These are phyloP conservation scores for Saccharomycopsis phalli DNA, from an alignment of 1,139 yeast genomes.

Conservation along the genomic window DNA sequence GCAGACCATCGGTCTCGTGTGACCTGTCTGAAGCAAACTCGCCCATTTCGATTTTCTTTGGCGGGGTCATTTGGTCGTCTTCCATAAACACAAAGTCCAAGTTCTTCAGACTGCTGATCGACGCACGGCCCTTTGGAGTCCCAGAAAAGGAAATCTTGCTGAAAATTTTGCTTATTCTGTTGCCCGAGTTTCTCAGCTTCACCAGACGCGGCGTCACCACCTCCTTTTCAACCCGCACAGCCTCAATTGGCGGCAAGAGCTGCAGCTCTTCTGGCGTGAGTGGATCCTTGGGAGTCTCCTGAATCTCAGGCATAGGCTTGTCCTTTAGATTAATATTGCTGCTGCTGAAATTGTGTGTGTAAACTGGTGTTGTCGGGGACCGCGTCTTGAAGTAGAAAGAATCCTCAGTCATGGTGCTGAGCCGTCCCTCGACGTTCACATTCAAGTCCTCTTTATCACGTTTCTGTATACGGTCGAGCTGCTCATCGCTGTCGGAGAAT, in stretches of 20 bases:
- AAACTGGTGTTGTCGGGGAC: slow-evolving; percentile 14
- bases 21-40: too few species aligned
- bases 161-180: slow-evolving; percentile 10
- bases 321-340: slow-evolving; percentile 3
- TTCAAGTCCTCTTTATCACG: background rate
- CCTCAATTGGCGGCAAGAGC: slow-evolving; percentile 16
- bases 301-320: slow-evolving; percentile 1
- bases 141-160: slow-evolving; percentile 9
- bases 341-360: background rate
- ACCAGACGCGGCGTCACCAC: background rate
- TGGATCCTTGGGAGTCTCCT: slow-evolving; percentile 1
- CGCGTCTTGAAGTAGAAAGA: slow-evolving; percentile 13
- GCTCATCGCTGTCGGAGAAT: slow-evolving; percentile 6
- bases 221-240: slow-evolving; percentile 6
- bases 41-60: too few species aligned
- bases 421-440: slow-evolving; percentile 2
- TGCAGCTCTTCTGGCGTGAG: slow-evolving; percentile 4
- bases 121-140: slow-evolving; percentile 7
- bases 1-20: too few species aligned
- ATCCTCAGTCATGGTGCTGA: slow-evolving; percentile 16
- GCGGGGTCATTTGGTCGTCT: too few species aligned
- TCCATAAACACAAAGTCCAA: slow-evolving; percentile 1
- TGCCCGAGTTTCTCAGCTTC: background rate
- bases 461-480: background rate
- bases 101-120: slow-evolving; percentile 3